Conservation (phyloP, 768 basidiomycete species). For the Tubosaeta sp. region DNA sequence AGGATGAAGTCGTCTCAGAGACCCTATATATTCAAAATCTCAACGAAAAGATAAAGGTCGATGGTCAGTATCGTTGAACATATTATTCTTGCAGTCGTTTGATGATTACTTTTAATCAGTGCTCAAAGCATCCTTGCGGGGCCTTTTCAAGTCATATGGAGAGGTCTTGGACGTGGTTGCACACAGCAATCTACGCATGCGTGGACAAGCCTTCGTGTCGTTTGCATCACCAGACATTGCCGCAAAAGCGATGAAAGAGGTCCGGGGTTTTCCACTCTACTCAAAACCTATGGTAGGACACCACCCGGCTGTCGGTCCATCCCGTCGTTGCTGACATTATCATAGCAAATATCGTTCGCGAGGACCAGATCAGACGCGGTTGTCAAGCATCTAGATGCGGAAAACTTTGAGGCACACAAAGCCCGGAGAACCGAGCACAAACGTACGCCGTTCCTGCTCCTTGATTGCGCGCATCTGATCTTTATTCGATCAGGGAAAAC, state of each 20-base stretch:
- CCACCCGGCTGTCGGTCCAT: neutral
- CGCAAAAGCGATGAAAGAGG: conserved; percentile 86
- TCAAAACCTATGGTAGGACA: conserved; percentile 88
- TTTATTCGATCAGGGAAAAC: conserved; percentile 51
- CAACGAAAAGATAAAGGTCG: conserved; percentile 89
- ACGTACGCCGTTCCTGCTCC: conserved; percentile 47
- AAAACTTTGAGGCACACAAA: conserved; percentile 73
- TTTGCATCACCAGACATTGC: conserved; percentile 82
- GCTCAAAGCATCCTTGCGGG: conserved; percentile 80
- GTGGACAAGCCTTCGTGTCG: conserved; percentile 97
- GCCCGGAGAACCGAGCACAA: conserved; percentile 72
- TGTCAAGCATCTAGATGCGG: conserved; percentile 67
- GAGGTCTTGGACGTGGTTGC: conserved; percentile 94
- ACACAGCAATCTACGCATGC: conserved; percentile 92
- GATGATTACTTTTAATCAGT: conserved; percentile 42
- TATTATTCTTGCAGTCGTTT: conserved; percentile 5
- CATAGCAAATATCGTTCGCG: conserved; percentile 95
- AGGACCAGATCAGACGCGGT: conserved; percentile 85
- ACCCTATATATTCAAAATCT: conserved; percentile 95
- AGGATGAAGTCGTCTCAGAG: conserved; percentile 59
- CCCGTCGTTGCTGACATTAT: neutral
- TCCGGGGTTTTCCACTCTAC: conserved; percentile 90
- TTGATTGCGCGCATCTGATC: neutral
- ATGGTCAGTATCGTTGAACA: conserved; percentile 41
- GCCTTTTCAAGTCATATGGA: conserved; percentile 91